These are phyloP conservation scores for Catunica adiposa DNA, from an alignment of 2,329 filamentous ascomycete genomes.

Conservation along the genomic window DNA sequence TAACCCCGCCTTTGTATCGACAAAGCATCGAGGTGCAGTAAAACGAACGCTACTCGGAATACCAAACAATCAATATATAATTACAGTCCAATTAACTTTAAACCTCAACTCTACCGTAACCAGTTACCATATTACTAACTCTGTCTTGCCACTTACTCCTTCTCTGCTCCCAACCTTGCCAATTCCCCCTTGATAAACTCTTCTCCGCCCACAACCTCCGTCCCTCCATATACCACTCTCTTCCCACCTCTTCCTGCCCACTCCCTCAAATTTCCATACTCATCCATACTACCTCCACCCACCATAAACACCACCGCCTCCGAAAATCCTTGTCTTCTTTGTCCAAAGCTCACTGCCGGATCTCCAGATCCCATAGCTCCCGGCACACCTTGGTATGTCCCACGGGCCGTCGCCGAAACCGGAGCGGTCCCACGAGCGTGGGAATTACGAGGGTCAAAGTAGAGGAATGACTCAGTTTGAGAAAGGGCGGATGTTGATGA, in stretches of 20 bases:
- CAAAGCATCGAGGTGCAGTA: background rate
- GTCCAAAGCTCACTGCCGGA: conserved; percentile 72
- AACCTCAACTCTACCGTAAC: too few relatives aligned
- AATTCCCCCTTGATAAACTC: conserved; percentile 50
- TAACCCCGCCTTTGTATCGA: too few relatives aligned
- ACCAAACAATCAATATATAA: background rate
- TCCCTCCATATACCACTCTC: conserved; percentile 87
- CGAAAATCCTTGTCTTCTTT: conserved; percentile 73
- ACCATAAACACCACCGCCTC: conserved; percentile 91
- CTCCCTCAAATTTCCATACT: conserved; percentile 93
- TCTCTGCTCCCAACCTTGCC: conserved; percentile 44
- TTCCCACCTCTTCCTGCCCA: conserved; percentile 62
- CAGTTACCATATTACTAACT: background rate
- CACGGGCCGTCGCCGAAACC: conserved; percentile 31
- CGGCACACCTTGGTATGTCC: conserved; percentile 29
- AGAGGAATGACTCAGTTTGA: conserved; percentile 92
- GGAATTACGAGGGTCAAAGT: conserved; percentile 87
- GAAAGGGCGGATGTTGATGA: conserved; percentile 84
- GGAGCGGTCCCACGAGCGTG: conserved; percentile 83
- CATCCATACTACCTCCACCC: conserved; percentile 94
- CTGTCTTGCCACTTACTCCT: background rate
- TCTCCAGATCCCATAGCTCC: conserved; percentile 33
- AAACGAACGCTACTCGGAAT: background rate
- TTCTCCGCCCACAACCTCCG: conserved; percentile 56
- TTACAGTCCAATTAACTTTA: too few relatives aligned